These are phyloP conservation scores for Corylus avellana DNA, from an alignment of 306 rosid genomes.

Conservation along the genomic window DNA sequence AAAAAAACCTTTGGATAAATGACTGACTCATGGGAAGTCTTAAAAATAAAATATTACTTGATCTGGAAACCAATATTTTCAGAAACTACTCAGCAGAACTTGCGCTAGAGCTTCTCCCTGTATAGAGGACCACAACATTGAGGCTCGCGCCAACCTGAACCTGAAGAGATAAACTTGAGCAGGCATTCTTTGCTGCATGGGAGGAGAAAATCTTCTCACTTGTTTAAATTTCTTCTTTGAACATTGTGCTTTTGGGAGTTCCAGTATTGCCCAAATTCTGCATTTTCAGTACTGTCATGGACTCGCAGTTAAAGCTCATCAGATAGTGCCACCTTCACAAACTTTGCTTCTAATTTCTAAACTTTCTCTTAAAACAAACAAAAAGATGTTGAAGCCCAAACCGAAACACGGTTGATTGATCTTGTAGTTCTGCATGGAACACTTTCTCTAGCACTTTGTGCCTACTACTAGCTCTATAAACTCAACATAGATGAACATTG, in stretches of 20 bases:
- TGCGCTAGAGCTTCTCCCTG: background rate
- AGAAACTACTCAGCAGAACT: background rate
- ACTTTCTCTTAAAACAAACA: too few species aligned
- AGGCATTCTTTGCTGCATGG: background rate
- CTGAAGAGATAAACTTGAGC: background rate
- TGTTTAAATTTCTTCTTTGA: background rate
- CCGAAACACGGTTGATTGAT: background rate
- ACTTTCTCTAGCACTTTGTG: background rate
- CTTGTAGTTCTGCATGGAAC: background rate
- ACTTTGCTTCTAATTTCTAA: background rate
- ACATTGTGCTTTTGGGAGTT: background rate
- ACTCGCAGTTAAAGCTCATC: background rate
- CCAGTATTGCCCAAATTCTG: background rate
- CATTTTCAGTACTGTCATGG: background rate
- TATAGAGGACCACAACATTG: background rate
- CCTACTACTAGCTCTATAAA: constrained; percentile 15
- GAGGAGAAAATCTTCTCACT: background rate
- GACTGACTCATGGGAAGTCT: too few species aligned
- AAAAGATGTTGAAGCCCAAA: background rate
- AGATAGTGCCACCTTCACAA: background rate
- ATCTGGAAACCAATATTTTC: background rate
- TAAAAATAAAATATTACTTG: background rate
- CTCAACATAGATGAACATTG: constrained; percentile 3
- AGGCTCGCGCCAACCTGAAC: background rate
- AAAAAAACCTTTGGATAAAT: too few species aligned